A percentile compares a stretch with the other conserved stretches of the same genome.
These are phyloP conservation scores for Pestalotiopsis sp. DNA, from an alignment of 2,329 filamentous ascomycete species.

Conservation along the genomic window DNA sequence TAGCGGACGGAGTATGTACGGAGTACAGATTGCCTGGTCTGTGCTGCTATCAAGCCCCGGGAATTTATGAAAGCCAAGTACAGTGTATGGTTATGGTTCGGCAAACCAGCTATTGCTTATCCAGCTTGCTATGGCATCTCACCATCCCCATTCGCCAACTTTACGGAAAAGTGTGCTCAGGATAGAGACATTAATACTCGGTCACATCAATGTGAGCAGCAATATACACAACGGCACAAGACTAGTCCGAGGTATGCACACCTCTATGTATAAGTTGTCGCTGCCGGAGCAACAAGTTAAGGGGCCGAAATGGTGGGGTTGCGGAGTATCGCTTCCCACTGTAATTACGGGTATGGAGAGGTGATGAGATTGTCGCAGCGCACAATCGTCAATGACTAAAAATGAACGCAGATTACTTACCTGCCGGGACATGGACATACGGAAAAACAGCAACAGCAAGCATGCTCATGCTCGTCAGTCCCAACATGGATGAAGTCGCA, in stretches of 20 bases:
- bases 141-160: not conserved
- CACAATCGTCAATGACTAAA: not conserved
- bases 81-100: not conserved
- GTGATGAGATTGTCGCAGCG: not conserved
- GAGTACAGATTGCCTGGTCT: not conserved
- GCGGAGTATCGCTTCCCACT: not conserved
- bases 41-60: not conserved
- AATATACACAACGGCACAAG: too few species aligned
- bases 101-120: not conserved
- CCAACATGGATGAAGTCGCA: not conserved
- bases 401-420: not conserved
- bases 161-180: not conserved
- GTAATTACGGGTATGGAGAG: not conserved
- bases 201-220: too few species aligned
- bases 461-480: not conserved
- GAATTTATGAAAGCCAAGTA: not conserved
- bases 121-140: not conserved
- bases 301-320: not conserved
- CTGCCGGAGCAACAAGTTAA: not conserved
- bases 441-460: not conserved
- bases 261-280: not conserved
- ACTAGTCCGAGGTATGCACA: too few species aligned
- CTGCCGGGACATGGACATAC: not conserved
- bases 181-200: too few species aligned
- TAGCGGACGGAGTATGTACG: too few species aligned